Base-by-base conservation (phyloP, 1,284 basidiomycete genomes). In the Flammula alnicola region DNA sequence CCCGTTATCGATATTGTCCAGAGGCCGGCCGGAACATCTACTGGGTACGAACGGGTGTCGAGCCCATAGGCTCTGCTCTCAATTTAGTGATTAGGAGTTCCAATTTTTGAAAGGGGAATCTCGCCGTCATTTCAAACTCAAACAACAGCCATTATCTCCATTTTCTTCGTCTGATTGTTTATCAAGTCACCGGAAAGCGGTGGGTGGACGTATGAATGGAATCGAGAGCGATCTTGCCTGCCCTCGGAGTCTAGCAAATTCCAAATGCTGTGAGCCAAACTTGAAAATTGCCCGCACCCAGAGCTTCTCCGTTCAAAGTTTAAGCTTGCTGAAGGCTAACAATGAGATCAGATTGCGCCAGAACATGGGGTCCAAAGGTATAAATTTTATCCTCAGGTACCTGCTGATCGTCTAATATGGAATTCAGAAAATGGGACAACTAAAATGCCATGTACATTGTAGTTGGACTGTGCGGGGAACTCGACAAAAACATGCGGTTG, bases 11-110 rank as follows among this genome's bases (percentile, higher is more conserved):
- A 31, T 45, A 7, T 14, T 16, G 14, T 20, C 33, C 16, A 26
- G 41, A 27, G 19, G 22, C 23, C 55, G 55, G 55, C 55, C 55
- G 55, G 55, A 56, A n/a, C 55, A 49, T 56, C 5, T 22, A 10
- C 17, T 37, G 22, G 30, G 23, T 7, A 25, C 35, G 26, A 37
- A 45, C 25, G 40, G 20, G 20, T 29, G 27, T 12, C 14, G 7
- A 10, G 25, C 31, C 10, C 19, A 38, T 33, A 26, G 22, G 37
- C 36, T 19, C 5, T 26, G 35, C 35, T 14, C 16, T 43, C 17
- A 16, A 17, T 16, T 26, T 27, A n/a, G 37, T 17, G 31, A 22
- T 41, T 45, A 29, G 30, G 31, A 14, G n/a, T n/a, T 22, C 43
- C 36, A 37, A 20, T 38, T 26, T 44, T 19, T 14, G 22, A 33